Conservation (phyloP, 441 rosid species). For the Flueggea neowawraea region DNA sequence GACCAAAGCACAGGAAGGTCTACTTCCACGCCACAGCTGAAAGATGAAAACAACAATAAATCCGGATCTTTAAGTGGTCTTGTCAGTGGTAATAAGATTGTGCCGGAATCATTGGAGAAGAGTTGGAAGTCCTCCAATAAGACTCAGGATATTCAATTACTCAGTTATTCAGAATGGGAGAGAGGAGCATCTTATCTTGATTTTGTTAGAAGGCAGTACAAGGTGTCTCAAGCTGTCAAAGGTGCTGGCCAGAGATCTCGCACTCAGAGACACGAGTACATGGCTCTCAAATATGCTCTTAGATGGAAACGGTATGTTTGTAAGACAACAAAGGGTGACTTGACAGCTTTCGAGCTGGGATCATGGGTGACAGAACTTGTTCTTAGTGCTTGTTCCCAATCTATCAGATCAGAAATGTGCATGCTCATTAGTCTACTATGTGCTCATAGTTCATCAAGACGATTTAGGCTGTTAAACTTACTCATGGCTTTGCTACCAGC, state of each 20-base stretch:
- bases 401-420: constrained; percentile 99
- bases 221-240: constrained; percentile 81
- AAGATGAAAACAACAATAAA: constrained; percentile 62
- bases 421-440: constrained; percentile 88
- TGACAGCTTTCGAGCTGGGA: constrained; percentile 91
- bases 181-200: constrained; percentile 99
- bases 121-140: constrained; percentile 70
- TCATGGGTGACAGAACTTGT: constrained; percentile 99
- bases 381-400: constrained; percentile 99
- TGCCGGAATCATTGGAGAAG: constrained; percentile 57
- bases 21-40: constrained; percentile 45
- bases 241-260: constrained; percentile 75
- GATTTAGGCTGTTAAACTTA: constrained; percentile 83
- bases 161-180: constrained; percentile 99
- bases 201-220: constrained; percentile 99
- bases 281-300: constrained; percentile 91
- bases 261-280: constrained; percentile 78
- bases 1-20: constrained; percentile 65
- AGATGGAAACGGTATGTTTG: constrained; percentile 88
- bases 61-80: constrained; percentile 44
- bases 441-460: constrained; percentile 88
- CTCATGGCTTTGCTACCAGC: constrained; percentile 87
- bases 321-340: constrained; percentile 67
- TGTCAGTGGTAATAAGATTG: constrained; percentile 35
- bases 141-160: constrained; percentile 81